Evolutionary conservation across 208 protist genomes (phyloP), one percentile per base, ranked within the genome.

Genomic region (Tritrichomonas musculus): DNA sequence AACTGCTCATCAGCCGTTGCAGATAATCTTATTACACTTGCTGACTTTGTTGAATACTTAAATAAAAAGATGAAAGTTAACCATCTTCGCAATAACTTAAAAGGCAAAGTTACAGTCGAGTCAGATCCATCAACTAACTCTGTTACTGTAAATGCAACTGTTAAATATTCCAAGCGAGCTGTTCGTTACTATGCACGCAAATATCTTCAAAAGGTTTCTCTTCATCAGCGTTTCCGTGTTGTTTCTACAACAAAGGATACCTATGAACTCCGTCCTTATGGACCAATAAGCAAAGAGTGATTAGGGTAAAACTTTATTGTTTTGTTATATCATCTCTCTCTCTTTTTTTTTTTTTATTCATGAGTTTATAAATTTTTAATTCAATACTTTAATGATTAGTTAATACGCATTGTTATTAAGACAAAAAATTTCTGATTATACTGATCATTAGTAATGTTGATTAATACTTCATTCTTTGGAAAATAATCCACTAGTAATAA

Each of bases 91-190:
- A 82, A 82, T 14, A 82, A 82, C 73, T 41, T 82, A n/a, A 36
- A 25, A 30, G 50, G 50, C 41, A 82, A 82, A 41, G 30, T 82
- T 36, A 82, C 73, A 82, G 50, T 82, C 73, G 73, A 82, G 25
- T 33, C 73, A 53, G 73, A 82, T 82, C 39, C 73, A 53, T 22
- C 8, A 5, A 41, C 33, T 50, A 82, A 82, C 73, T 53, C 47
- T 33, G 50, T 82, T 44, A 41, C 50, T 53, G 41, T 82, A 33
- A 82, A 82, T 20, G 33, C 41, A n/a, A 47, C 33, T 30, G 73
- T 82, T 30, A 82, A 82, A 41, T 82, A 82, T 41, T 82, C 73
- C 33, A 82, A 82, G 73, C 73, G 73, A 53, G 73, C 73, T 36
- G n/a, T 25, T 36, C 73, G 73, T 44, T 82, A 82, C 41, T 82